These are phyloP conservation scores for Coemansia aciculifera DNA, from an alignment of 192 early-diverging fungal species.

Conservation along the genomic window DNA sequence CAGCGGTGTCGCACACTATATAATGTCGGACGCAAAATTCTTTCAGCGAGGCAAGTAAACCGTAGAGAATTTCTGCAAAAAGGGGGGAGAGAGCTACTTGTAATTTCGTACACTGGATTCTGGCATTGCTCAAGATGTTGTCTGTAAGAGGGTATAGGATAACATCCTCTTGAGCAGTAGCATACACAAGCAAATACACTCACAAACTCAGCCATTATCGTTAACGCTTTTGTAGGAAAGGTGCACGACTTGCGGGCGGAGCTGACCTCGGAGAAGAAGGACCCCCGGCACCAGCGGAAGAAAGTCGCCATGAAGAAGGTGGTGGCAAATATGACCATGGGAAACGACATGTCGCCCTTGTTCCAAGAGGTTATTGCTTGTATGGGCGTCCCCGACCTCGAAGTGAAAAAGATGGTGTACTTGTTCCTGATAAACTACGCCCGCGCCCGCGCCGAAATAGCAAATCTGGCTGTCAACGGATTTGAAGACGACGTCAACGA, in stretches of 20 bases:
- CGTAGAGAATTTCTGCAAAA: neutral
- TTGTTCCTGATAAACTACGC: constrained; percentile 97
- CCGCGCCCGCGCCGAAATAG: constrained; percentile 89
- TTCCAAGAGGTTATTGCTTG: constrained; percentile 90
- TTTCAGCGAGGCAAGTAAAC: constrained; percentile 69
- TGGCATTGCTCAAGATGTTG: constrained; percentile 3
- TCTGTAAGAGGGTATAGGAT: neutral
- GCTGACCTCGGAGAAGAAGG: constrained; percentile 83
- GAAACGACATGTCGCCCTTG: constrained; percentile 96
- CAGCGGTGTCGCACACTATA: neutral
- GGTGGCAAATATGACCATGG: constrained; percentile 99
- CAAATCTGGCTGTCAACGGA: constrained; percentile 83
- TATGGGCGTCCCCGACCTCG: constrained; percentile 85
- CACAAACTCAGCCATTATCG: neutral
- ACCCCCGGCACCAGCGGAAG: constrained; percentile 77
- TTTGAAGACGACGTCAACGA: constrained; percentile 92
- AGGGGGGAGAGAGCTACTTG: neutral
- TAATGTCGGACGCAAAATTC: constrained; percentile 77
- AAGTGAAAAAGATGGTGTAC: constrained; percentile 92
- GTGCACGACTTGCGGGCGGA: constrained; percentile 86
- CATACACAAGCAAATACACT: neutral
- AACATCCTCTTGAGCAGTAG: neutral
- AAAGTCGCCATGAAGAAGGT: constrained; percentile 90
- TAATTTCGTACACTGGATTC: neutral
- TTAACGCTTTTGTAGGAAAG: constrained; percentile 64